Base-by-base conservation (phyloP, 179 eudicot species). In the Drosera spatulata region DNA sequence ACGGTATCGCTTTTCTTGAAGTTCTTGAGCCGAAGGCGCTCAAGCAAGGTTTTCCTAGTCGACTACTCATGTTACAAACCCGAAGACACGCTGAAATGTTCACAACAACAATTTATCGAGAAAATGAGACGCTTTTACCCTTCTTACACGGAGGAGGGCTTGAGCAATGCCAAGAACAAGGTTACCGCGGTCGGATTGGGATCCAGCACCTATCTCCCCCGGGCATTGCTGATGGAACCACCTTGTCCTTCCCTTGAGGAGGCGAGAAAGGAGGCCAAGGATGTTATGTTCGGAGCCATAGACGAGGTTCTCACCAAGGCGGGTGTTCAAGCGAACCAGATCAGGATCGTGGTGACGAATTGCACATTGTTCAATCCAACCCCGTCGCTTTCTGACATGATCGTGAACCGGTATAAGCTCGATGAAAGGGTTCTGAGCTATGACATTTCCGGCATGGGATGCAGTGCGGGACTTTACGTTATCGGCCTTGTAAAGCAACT, bases 361-460 rank as follows among this genome's bases (percentile, higher is more conserved):
- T 70, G 78, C 22, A 59, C 45, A 2, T 8, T 71, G 13, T 77
- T 67, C 56, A 58, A 50, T 14, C 54, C 55, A 5, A 56, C 50
- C 45, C 82, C 82, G 3, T 77, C 75, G 14, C 66, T 77, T 13
- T 63, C 78, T 10, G 50, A 63, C 48, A 65, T 67, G 69, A 49
- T 77, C 10, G 71, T 77, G 58, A 73, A 77, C 33, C 53, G 55
- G 0, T 77, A 66, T 50, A 66, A 66, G 47, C 65, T 77, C 42
- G 61, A 55, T 46, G 70, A 70, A 14, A 55, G 62, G 54, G 56
- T 77, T 10, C 41, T 38, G 39, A 73, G 65, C 53, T 77, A 70
- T 42, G 70, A 59, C 55, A 59, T 77, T 12, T 53, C 59, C 11
- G 80, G 80, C 5, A 76, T 76, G 80, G 80, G 80, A 0, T 76